These are phyloP conservation scores for Sugiyamaella floridensis DNA, from an alignment of 805 yeast species.

Conservation along the genomic window DNA sequence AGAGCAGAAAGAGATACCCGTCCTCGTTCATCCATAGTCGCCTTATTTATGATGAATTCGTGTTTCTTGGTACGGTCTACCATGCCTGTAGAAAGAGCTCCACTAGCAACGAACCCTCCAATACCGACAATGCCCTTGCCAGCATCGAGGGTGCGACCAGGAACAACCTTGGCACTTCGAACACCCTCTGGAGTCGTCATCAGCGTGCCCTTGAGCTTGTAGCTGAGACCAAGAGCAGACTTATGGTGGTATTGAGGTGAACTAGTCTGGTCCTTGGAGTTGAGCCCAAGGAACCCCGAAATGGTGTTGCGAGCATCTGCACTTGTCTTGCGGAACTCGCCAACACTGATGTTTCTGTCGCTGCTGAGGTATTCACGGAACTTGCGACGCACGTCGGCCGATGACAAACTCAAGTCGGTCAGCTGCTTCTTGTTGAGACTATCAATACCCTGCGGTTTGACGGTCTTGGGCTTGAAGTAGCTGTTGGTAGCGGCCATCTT, in stretches of 20 bases:
- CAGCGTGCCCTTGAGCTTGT: conserved; percentile 26
- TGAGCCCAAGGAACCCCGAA: conserved; percentile 8
- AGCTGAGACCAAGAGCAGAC: conserved; percentile 26
- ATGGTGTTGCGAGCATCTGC: conserved; percentile 4
- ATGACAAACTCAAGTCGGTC: conserved; percentile 13
- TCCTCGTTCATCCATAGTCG: conserved; percentile 8
- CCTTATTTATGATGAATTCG: conserved; percentile 8
- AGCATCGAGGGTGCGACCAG: conserved; percentile 23
- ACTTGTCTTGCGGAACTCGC: conserved; percentile 6
- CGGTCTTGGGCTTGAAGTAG: conserved; percentile 3
- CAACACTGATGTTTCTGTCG: conserved; percentile 1
- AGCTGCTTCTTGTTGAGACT: conserved; percentile 13
- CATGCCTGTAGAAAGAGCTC: conserved; percentile 33
- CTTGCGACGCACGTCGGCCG: conserved; percentile 12
- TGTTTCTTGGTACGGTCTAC: conserved; percentile 1
- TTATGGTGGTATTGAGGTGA: conserved; percentile 1
- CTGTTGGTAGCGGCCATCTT: conserved; percentile 5
- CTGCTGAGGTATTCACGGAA: conserved; percentile 8
- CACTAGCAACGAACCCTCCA: conserved; percentile 27
- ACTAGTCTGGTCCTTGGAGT: background rate
- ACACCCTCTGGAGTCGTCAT: conserved; percentile 29
- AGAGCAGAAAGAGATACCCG: conserved; percentile 2
- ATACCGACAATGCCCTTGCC: conserved; percentile 14
- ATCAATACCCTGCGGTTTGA: conserved; percentile 5
- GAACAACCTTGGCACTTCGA: conserved; percentile 16